A percentile compares a stretch with the other conserved stretches of the same genome.
Conservation (phyloP, 352 stramenopile species). For the Pythium myriotylum region DNA sequence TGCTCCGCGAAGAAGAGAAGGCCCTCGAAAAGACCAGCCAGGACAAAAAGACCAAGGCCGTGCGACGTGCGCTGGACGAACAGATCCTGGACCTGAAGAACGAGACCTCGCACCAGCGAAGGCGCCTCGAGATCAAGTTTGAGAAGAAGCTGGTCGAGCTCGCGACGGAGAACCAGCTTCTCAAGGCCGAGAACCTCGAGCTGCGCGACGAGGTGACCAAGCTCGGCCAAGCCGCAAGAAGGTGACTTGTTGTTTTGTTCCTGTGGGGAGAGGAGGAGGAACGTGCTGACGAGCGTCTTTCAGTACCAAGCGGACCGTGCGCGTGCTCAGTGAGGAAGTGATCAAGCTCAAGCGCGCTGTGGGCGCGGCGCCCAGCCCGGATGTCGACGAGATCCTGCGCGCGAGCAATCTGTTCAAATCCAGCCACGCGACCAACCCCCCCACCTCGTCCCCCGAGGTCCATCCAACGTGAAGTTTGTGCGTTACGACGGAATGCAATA, state of each 20-base stretch:
- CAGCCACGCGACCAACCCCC: neutral
- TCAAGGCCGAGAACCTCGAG: constrained; percentile 46
- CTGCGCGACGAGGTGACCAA: constrained; percentile 35
- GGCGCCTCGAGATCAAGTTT: constrained; percentile 38
- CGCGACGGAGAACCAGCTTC: constrained; percentile 42
- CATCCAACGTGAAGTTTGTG: constrained; percentile 5
- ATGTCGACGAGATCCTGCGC: constrained; percentile 25
- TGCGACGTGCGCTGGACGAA: constrained; percentile 27
- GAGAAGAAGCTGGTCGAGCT: constrained; percentile 45
- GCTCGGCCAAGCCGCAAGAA: constrained; percentile 29
- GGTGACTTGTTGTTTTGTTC: constrained; percentile 16
- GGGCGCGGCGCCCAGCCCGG: constrained; percentile 15
- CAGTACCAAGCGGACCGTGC: constrained; percentile 53
- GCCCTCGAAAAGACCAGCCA: constrained; percentile 30
- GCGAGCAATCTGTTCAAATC: constrained; percentile 6
- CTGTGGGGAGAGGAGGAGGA: neutral
- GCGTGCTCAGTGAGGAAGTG: constrained; percentile 46
- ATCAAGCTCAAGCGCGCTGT: constrained; percentile 49
- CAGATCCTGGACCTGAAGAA: constrained; percentile 32
- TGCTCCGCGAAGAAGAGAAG: constrained; percentile 42
- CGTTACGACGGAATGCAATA: neutral
- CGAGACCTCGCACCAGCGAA: constrained; percentile 27
- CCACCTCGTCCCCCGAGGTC: constrained; percentile 17
- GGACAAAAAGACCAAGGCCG: constrained; percentile 35
- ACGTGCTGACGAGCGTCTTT: neutral